These are phyloP conservation scores for Cymbopogon flexuosus DNA, from an alignment of 202 grass and related monocot genomes.

Conservation along the genomic window DNA sequence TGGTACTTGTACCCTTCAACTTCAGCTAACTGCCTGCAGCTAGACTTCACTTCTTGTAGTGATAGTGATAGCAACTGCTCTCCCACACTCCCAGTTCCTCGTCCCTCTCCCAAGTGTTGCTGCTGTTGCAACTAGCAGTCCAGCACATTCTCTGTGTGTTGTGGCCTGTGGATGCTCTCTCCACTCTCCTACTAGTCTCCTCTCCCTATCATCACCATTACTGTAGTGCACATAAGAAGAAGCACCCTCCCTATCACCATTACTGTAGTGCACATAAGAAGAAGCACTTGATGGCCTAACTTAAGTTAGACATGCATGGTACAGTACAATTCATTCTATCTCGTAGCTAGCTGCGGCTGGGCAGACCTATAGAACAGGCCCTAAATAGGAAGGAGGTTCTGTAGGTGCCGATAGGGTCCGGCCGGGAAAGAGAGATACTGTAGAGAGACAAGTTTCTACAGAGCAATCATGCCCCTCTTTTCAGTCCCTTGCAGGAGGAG, in stretches of 20 bases:
- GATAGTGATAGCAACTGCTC: conserved; percentile 21
- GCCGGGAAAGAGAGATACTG: not conserved
- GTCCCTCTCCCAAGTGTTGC: not conserved
- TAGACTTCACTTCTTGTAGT: not conserved
- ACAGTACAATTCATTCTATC: not conserved
- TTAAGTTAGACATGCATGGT: conserved; percentile 46
- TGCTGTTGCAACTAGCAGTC: not conserved
- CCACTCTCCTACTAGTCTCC: conserved; percentile 9
- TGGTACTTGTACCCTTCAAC: not conserved
- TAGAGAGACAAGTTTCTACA: conserved; percentile 21
- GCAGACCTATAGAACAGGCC: conserved; percentile 27
- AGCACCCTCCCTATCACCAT: conserved; percentile 37
- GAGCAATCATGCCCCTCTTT: conserved; percentile 39
- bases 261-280: conserved; percentile 18
- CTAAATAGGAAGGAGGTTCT: conserved; percentile 33
- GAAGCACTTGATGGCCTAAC: conserved; percentile 45
- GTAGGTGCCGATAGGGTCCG: conserved; percentile 22
- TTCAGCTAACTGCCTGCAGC: conserved; percentile 17
- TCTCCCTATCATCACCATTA: conserved; percentile 6
- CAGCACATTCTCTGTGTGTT: conserved; percentile 27
- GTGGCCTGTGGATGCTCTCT: conserved; percentile 17
- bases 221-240: conserved; percentile 27
- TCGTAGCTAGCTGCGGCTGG: not conserved
- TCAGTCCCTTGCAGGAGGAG: not conserved
- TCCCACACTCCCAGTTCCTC: conserved; percentile 3